Evolutionary conservation across 164 flowering plant genomes (phyloP).

Genomic region (Pachysandra terminalis): DNA sequence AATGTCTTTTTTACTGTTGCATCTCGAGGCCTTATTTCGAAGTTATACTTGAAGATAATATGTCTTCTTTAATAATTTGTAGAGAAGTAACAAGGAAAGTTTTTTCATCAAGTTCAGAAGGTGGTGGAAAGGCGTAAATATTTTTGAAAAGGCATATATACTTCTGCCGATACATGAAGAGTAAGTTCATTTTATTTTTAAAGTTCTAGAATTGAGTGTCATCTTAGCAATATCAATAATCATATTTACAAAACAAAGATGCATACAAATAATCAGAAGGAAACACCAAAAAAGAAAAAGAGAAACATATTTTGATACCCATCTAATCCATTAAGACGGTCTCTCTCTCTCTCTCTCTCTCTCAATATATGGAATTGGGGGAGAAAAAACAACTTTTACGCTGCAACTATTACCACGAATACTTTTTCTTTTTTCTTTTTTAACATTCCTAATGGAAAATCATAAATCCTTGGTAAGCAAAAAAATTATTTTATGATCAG

Average conservation of each 20-base stretch:
- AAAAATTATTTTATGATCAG: too few relatives aligned
- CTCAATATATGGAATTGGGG: too few relatives aligned
- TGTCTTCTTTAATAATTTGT: conserved; percentile 16
- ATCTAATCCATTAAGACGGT: background rate
- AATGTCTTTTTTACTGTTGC: background rate
- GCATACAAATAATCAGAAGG: too few relatives aligned
- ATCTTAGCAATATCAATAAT: background rate
- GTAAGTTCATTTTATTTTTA: conserved; percentile 39
- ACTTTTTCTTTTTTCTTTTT: too few relatives aligned
- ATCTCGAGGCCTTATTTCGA: conserved; percentile 3
- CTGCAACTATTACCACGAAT: too few relatives aligned
- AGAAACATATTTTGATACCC: background rate
- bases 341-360: too few relatives aligned
- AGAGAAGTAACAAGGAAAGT: conserved; percentile 52
- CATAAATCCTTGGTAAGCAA: too few relatives aligned
- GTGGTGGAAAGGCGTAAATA: conserved; percentile 98
- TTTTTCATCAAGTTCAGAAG: conserved; percentile 71
- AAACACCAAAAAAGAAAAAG: too few relatives aligned
- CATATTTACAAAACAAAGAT: too few relatives aligned
- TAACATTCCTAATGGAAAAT: too few relatives aligned
- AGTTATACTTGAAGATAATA: background rate
- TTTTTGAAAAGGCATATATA: conserved; percentile 85
- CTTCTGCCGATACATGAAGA: conserved; percentile 84
- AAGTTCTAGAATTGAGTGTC: background rate
- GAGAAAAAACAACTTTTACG: too few relatives aligned